These are phyloP conservation scores for Pichia inconspicua DNA, from an alignment of 1,139 yeast species.

Conservation along the genomic window DNA sequence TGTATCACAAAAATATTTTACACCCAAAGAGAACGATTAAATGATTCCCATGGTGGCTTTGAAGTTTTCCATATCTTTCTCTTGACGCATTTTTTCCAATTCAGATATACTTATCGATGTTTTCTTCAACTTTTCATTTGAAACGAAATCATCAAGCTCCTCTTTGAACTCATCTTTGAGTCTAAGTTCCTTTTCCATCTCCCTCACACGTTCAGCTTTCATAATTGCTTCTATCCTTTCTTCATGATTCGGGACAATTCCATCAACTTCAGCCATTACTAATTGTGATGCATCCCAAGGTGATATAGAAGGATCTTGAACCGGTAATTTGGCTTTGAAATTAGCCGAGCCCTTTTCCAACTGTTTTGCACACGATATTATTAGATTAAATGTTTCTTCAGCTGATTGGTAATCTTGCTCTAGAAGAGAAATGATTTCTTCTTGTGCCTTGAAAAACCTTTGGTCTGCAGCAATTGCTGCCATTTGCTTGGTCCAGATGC, in stretches of 20 bases:
- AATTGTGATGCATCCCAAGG: slow-evolving; percentile 69
- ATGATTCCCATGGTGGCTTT: slow-evolving; percentile 35
- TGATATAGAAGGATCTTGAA: slow-evolving; percentile 63
- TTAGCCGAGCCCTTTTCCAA: slow-evolving; percentile 44
- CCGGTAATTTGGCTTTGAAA: slow-evolving; percentile 32
- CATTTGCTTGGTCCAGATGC: slow-evolving; percentile 86
- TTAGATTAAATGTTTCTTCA: slow-evolving; percentile 70
- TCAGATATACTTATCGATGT: slow-evolving; percentile 81
- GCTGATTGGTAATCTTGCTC: slow-evolving; percentile 76
- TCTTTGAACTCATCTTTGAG: slow-evolving; percentile 65
- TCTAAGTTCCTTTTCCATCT: slow-evolving; percentile 57
- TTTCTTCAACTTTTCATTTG: slow-evolving; percentile 61
- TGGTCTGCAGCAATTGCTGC: slow-evolving; percentile 91
- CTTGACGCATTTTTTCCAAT: slow-evolving; percentile 58
- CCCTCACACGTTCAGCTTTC: slow-evolving; percentile 75
- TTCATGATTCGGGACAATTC: slow-evolving; percentile 77
- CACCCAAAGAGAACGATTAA: not conserved
- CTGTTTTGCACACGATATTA: slow-evolving; percentile 76
- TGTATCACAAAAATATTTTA: slow-evolving; percentile 7
- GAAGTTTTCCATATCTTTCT: slow-evolving; percentile 62
- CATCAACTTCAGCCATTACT: slow-evolving; percentile 68
- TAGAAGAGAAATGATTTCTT: slow-evolving; percentile 72
- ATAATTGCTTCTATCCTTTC: slow-evolving; percentile 79
- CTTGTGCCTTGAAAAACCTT: slow-evolving; percentile 83
- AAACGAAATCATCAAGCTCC: slow-evolving; percentile 83